Conservation (phyloP, 2,329 filamentous ascomycete species). For the Metarhizium anisopliae region DNA sequence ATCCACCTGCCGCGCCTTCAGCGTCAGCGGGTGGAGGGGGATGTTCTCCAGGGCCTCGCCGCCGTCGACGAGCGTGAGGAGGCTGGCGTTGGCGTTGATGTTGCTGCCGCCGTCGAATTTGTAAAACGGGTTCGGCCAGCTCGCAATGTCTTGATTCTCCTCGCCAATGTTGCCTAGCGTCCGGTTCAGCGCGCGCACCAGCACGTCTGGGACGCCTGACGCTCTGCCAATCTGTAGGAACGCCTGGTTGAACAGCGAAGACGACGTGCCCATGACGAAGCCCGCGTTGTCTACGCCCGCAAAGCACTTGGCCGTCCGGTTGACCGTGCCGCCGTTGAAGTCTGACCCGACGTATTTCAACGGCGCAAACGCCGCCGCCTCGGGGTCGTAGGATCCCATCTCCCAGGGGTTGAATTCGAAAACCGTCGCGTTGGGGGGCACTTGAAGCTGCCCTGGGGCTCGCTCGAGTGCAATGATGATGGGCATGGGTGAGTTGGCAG, state of each 20-base stretch:
- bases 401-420: conserved; percentile 76
- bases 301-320: conserved; percentile 52
- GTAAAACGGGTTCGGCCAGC: conserved; percentile 71
- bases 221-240: conserved; percentile 48
- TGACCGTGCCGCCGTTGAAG: conserved; percentile 54
- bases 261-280: conserved; percentile 79
- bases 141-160: conserved; percentile 62
- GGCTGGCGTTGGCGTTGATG: conserved; percentile 38
- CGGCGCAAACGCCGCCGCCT: conserved; percentile 61
- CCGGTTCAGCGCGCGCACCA: conserved; percentile 40
- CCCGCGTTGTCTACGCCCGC: conserved; percentile 75
- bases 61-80: conserved; percentile 68
- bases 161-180: conserved; percentile 48
- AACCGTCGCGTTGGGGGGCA: conserved; percentile 58
- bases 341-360: conserved; percentile 64
- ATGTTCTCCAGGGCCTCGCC: conserved; percentile 73
- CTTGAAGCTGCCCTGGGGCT: conserved; percentile 46
- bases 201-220: conserved; percentile 33
- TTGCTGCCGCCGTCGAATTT: conserved; percentile 52
- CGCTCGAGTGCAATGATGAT: conserved; percentile 64
- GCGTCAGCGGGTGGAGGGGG: conserved; percentile 68
- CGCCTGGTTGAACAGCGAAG: conserved; percentile 74
- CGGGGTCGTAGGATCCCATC: conserved; percentile 68
- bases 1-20: conserved; percentile 62
- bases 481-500: conserved; percentile 60